Percentiles rank a stretch among this genome's conserved stretches.
These are phyloP conservation scores for Fusarium oligoseptatum DNA, from an alignment of 2,329 filamentous ascomycete genomes.

Conservation along the genomic window DNA sequence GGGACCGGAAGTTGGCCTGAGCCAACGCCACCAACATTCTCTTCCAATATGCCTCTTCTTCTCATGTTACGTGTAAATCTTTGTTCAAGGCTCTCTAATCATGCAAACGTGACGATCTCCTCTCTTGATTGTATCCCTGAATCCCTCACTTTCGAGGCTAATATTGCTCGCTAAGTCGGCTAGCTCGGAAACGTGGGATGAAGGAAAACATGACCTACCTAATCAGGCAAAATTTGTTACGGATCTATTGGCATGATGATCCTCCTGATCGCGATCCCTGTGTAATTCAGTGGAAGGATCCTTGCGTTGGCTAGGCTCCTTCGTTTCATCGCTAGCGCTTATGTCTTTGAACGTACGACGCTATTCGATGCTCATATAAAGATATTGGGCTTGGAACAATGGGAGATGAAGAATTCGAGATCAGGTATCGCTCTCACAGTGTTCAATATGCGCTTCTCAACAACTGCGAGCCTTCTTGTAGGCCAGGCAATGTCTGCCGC, in stretches of 20 bases:
- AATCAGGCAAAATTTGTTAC: neutral
- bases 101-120: neutral
- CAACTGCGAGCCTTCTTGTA: neutral
- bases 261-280: neutral
- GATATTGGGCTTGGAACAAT: neutral
- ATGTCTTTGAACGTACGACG: neutral
- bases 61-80: neutral
- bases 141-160: neutral
- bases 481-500: conserved; percentile 5
- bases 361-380: neutral
- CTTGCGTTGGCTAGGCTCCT: neutral
- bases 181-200: neutral
- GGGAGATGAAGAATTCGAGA: fast-evolving
- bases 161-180: neutral
- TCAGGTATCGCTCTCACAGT: neutral
- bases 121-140: neutral
- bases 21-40: neutral
- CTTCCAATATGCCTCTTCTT: neutral
- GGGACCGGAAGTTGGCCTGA: neutral
- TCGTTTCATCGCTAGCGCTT: neutral
- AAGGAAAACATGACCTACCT: neutral
- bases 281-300: neutral
- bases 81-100: neutral
- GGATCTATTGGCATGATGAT: neutral
- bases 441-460: neutral